Base-by-base conservation (phyloP, 2,329 filamentous ascomycete genomes). In the Cladobotryum mycophilum region DNA sequence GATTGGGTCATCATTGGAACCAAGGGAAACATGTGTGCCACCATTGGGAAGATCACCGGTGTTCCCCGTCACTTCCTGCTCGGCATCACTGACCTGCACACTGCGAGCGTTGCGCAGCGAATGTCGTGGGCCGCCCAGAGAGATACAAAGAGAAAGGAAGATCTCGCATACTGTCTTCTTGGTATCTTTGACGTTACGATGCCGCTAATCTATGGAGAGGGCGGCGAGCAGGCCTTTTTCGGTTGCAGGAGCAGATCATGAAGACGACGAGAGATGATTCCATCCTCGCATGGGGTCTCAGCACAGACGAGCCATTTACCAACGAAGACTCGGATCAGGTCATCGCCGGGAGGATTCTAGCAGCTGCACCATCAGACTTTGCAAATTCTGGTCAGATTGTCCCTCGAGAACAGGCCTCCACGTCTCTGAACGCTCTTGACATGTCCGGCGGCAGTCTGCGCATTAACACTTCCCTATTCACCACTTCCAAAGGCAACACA, bases 41-140 rank as follows among this genome's bases (percentile, higher is more conserved):
- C 51, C 45, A 53, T 70, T 6, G 56, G 58, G 7, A 42, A 51
- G 7, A 59, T 64, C 30, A 70, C 67, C 1, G 54, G 56, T 0
- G 65, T 70, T 11, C 53, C 55, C 0, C 49, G 40, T 11, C 43
- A 25, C 1, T 53, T 47, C 11, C 22, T 60, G 0, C 20, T 57
- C 1, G 53, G 58, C 1, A n/a, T 42, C 3, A 11, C 42, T 1
- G 17, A 44, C 1, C n/a, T 60, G 1, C 42, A 43, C 5, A 12
- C 22, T 3, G 55, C 55, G 4, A 60, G 56, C 2, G 49, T 61
- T 6, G 58, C 58, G 0, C 55, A 61, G 6, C 57, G 58, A 0
- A 59, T 60, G 57, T 55, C 53, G 1, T 60, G 58, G 58, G 57
- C 57, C 12, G 48, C 57, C 0, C 45, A 45, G 1, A 42, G 58